These are phyloP conservation scores for Schizothecium vesticola DNA, from an alignment of 495 filamentous ascomycete genomes.

Conservation along the genomic window DNA sequence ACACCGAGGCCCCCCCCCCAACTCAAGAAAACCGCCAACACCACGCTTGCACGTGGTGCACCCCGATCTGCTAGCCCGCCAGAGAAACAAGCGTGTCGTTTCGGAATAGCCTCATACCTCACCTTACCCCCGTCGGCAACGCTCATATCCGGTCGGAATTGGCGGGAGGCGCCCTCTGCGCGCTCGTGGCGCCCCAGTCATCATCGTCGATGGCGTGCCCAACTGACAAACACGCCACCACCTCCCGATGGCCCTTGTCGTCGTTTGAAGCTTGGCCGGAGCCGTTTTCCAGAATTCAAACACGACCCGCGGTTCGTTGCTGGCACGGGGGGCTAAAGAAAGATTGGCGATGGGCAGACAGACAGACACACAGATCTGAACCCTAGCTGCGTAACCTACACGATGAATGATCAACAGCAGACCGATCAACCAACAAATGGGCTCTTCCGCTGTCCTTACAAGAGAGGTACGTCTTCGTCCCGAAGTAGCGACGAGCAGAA, in stretches of 20 bases:
- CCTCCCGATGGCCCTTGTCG: background rate
- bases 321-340: background rate
- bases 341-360: background rate
- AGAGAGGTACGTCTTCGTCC: background rate
- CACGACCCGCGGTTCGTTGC: background rate
- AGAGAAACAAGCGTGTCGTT: background rate
- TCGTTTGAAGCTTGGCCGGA: background rate
- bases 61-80: background rate
- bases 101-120: slow-evolving; percentile 10
- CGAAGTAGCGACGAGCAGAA: background rate
- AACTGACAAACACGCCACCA: background rate
- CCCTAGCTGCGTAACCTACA: background rate
- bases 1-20: background rate
- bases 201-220: too few species aligned
- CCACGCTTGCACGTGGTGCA: background rate
- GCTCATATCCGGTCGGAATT: background rate
- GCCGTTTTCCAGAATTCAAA: background rate
- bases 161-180: background rate
- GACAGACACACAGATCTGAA: background rate
- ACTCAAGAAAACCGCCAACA: background rate
- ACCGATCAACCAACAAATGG: background rate
- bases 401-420: background rate
- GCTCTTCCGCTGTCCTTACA: background rate
- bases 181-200: background rate
- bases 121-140: background rate